Conservation (phyloP, 768 basidiomycete genomes). For the Hygrophorus russula region DNA sequence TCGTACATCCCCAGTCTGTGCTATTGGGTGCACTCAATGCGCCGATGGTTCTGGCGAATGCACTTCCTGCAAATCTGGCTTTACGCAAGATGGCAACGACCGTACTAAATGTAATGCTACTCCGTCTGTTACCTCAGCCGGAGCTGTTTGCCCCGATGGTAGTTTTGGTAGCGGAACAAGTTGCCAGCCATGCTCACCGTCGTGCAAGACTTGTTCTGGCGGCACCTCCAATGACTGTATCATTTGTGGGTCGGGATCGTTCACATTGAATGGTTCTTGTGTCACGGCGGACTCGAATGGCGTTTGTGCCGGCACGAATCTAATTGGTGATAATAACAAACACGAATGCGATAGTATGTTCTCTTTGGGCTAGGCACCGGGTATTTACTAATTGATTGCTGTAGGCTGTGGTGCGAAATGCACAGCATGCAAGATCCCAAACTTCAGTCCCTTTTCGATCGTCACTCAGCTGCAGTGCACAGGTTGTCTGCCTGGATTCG, state of each 20-base stretch:
- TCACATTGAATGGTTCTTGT: conserved; percentile 57
- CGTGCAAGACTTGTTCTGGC: conserved; percentile 64
- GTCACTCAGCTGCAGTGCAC: conserved; percentile 61
- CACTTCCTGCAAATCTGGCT: conserved; percentile 57
- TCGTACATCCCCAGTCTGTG: conserved; percentile 40
- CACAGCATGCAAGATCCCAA: conserved; percentile 63
- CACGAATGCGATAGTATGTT: conserved; percentile 73
- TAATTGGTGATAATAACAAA: conserved; percentile 76
- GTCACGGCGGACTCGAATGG: conserved; percentile 56
- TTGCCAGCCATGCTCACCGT: conserved; percentile 51
- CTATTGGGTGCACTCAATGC: conserved; percentile 62
- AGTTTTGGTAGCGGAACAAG: conserved; percentile 43
- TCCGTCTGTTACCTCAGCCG: conserved; percentile 36
- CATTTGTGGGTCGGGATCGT: conserved; percentile 51
- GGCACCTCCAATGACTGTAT: conserved; percentile 61
- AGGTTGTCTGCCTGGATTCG: conserved; percentile 65
- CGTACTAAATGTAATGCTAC: conserved; percentile 52
- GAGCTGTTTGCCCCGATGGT: conserved; percentile 50
- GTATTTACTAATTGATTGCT: background rate
- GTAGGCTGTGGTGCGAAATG: conserved; percentile 78
- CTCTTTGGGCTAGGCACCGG: background rate
- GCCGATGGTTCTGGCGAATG: conserved; percentile 60
- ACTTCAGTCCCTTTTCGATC: conserved; percentile 59
- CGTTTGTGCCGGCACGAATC: conserved; percentile 57
- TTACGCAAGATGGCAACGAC: conserved; percentile 56